Conservation (phyloP, 2,329 filamentous ascomycete species). For the Penicillium expansum region DNA sequence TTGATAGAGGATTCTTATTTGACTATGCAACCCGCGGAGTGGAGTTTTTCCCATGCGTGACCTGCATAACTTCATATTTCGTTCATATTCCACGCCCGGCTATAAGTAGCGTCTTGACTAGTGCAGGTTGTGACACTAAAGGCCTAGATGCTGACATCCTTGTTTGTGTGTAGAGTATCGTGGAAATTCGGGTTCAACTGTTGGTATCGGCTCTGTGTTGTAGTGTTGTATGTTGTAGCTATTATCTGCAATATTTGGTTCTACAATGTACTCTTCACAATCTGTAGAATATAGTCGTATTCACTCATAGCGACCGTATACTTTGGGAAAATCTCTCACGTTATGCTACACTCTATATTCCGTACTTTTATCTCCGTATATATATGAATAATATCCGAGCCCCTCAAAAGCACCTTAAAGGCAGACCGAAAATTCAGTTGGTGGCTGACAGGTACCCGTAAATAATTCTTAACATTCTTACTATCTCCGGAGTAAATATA, state of each 20-base stretch:
- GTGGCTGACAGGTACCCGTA: neutral
- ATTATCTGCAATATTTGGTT: neutral
- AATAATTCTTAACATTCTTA: neutral
- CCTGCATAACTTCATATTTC: slow-evolving; percentile 1
- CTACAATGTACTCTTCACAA: neutral
- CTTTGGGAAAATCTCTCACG: neutral
- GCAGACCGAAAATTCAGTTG: neutral
- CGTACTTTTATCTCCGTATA: too few species aligned
- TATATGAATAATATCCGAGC: too few species aligned
- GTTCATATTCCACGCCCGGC: neutral
- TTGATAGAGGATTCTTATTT: neutral
- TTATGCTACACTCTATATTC: too few species aligned
- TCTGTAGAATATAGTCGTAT: neutral
- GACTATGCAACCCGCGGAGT: neutral
- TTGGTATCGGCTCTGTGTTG: neutral
- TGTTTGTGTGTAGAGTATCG: neutral
- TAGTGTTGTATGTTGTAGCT: too few species aligned
- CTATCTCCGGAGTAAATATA: too few species aligned
- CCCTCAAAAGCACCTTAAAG: neutral
- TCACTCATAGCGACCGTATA: neutral
- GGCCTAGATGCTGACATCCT: neutral
- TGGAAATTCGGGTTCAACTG: neutral
- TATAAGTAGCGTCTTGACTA: neutral
- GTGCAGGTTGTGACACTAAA: neutral
- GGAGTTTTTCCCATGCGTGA: neutral